Conservation (phyloP, 495 filamentous ascomycete species). For the Hypomontagnella submonticulosa region DNA sequence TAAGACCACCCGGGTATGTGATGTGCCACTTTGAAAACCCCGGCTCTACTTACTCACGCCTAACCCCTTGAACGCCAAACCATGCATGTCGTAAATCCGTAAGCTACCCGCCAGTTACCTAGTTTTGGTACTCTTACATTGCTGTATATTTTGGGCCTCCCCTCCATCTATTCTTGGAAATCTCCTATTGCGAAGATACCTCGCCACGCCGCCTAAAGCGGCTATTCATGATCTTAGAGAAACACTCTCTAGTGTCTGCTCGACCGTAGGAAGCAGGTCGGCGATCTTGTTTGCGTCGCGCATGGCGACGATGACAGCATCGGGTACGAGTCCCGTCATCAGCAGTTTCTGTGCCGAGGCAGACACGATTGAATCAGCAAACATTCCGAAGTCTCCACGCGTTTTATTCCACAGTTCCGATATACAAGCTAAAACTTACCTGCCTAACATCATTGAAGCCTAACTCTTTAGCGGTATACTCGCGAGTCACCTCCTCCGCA, state of each 20-base stretch:
- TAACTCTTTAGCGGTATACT: slow-evolving; percentile 86
- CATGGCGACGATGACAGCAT: slow-evolving; percentile 80
- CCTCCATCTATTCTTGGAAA: background rate
- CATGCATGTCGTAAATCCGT: slow-evolving; percentile 33
- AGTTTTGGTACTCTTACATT: slow-evolving; percentile 16
- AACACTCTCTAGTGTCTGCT: slow-evolving; percentile 61
- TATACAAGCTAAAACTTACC: slow-evolving; percentile 59
- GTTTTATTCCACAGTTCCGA: background rate
- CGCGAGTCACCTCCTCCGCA: slow-evolving; percentile 81
- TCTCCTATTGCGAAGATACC: too few species aligned
- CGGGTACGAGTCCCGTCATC: slow-evolving; percentile 65
- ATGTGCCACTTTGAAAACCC: slow-evolving; percentile 1
- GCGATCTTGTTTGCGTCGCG: slow-evolving; percentile 85
- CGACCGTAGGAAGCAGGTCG: slow-evolving; percentile 76
- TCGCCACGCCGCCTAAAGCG: too few species aligned
- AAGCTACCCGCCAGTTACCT: background rate
- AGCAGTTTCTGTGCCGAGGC: slow-evolving; percentile 67
- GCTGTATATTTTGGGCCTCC: background rate
- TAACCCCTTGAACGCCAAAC: slow-evolving; percentile 26
- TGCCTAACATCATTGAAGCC: slow-evolving; percentile 79
- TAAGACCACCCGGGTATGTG: background rate
- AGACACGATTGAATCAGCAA: slow-evolving; percentile 22
- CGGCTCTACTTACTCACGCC: slow-evolving; percentile 1
- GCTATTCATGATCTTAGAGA: slow-evolving; percentile 36
- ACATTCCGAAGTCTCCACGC: background rate